phyloP scores from a whole-genome alignment of 106 monocot species.

The Dioscorea zingiberensis region DNA sequence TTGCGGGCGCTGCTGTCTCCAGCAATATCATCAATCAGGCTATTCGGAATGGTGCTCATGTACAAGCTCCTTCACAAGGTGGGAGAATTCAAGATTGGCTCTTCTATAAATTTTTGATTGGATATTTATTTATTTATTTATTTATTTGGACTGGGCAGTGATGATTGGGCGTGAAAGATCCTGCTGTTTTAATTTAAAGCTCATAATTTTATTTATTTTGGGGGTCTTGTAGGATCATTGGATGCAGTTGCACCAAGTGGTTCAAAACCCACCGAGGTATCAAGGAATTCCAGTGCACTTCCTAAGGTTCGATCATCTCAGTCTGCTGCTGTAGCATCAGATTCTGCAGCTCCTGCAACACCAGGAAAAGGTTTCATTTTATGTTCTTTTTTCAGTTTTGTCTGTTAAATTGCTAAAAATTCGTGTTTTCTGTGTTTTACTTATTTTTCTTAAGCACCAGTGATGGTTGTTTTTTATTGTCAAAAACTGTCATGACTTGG shows the following conservation, averaged over 20 bases:
- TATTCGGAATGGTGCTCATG: constrained; percentile 39
- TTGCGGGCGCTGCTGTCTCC: constrained; percentile 1
- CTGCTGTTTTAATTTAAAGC: no score
- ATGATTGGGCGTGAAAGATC: neutral
- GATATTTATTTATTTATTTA: neutral
- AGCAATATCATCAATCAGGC: constrained; percentile 5
- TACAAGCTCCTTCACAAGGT: constrained; percentile 31
- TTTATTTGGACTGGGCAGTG: neutral
- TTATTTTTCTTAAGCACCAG: neutral
- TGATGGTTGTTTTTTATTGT: neutral
- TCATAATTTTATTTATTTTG: constrained; percentile 6
- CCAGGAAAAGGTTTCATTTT: constrained; percentile 46
- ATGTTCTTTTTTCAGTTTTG: neutral
- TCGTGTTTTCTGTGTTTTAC: neutral
- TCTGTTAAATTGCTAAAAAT: neutral
- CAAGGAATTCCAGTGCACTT: constrained; percentile 19
- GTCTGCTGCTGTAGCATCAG: constrained; percentile 18
- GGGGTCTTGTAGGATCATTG: constrained; percentile 15
- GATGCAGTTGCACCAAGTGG: constrained; percentile 5
- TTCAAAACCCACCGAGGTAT: constrained; percentile 26
- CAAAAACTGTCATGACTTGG: no score
- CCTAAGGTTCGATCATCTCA: constrained; percentile 37
- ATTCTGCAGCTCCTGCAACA: constrained; percentile 15
- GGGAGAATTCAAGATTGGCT: neutral
- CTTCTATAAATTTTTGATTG: neutral